Base-by-base conservation (phyloP, 306 rosid genomes). In the Cercis canadensis region DNA sequence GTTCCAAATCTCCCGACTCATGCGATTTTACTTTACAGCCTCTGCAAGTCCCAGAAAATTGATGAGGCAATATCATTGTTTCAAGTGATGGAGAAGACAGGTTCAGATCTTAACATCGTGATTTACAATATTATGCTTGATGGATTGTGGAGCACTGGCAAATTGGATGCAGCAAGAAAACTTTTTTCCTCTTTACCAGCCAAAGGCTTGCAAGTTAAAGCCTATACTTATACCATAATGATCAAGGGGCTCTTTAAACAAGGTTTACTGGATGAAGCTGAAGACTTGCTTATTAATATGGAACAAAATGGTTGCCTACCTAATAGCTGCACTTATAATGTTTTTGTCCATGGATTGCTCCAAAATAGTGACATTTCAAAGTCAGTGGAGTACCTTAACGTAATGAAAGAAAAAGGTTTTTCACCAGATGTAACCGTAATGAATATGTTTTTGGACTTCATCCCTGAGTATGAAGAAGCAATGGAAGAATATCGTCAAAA, bases 1-100 rank as follows among this genome's bases (percentile, higher is more conserved):
- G 13, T n/a, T 6, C 64, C 24, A 32, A 9, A 58, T 58, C 16
- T 36, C 64, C 64, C n/a, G 16, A 58, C 63, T 32, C 24, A n/a
- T 58, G 45, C 45, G 5, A 11, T 58, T 58, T 58, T 58, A 15
- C 21, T 58, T 39, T 11, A 58, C 33, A 44, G 64, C 4, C 21
- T 34, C 4, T 58, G 64, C 24, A 58, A 58, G 15, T 31, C 9
- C 44, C 41, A 58, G 13, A 17, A 2, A 5, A 11, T 58, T 32
- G 43, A 14, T 5, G 44, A 58, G 43, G 64, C 64, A 32, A 33
- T 58, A 19, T 6, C 24, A 14, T 14, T 58, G 64, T 33, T 58
- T 58, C 44, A 34, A 5, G 3, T 16, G 0, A 5, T 33, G 64
- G 44, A 58, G 13, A 34, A 34, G 7, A 7, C 11, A 15, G 33